A percentile compares a stretch with the other conserved stretches of the same genome.
Conservation (phyloP, 208 protist genomes). For the Wallacemonas sp. region DNA sequence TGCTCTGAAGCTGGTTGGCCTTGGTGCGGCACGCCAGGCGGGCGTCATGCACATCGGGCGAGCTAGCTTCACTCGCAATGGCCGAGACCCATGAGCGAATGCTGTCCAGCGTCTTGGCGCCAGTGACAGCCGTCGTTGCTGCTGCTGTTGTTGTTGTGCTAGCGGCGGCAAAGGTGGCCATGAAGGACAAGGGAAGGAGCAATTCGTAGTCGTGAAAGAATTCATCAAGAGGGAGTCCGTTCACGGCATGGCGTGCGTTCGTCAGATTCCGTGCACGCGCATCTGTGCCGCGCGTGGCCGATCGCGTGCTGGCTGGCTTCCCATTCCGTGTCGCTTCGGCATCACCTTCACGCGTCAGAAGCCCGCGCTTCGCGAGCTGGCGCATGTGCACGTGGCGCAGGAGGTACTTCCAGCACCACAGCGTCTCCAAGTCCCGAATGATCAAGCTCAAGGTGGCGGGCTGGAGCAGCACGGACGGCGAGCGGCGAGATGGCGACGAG, state of each 20-base stretch:
- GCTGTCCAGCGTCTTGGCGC: not conserved
- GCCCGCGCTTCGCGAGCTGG: not conserved
- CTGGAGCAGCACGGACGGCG: conserved; percentile 10
- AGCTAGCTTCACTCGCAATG: no score
- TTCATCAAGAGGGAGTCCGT: conserved; percentile 17
- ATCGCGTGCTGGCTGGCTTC: not conserved
- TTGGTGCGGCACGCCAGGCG: no score
- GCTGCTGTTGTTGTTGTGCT: not conserved
- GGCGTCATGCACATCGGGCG: no score
- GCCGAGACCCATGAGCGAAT: no score
- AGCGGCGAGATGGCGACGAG: no score
- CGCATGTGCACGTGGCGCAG: not conserved
- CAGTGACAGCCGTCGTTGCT: not conserved
- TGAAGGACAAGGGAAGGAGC: conserved; percentile 24
- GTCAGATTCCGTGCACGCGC: not conserved
- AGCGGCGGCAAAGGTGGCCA: conserved; percentile 4
- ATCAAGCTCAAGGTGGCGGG: conserved; percentile 9
- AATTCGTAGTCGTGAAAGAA: conserved; percentile 49
- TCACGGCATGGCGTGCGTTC: not conserved
- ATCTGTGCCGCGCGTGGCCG: no score
- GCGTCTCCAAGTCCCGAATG: conserved; percentile 17
- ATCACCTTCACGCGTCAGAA: conserved; percentile 5
- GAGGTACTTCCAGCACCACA: conserved; percentile 19
- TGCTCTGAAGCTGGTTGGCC: no score
- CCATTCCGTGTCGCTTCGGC: not conserved